Conservation (phyloP, 2,329 filamentous ascomycete species). For the Aspergillus sp. region DNA sequence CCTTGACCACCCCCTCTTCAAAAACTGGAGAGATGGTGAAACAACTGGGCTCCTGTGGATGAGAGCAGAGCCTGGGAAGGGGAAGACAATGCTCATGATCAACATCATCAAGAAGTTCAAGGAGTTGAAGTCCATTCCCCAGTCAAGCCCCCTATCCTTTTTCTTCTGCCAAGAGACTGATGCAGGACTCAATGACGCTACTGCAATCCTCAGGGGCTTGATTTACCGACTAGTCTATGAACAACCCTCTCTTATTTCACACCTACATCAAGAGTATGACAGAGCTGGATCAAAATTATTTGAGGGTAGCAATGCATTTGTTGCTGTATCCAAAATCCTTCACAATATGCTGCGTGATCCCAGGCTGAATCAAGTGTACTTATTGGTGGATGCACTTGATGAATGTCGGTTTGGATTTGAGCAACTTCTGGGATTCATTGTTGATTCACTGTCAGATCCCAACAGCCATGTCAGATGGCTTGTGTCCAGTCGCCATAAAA, state of each 20-base stretch:
- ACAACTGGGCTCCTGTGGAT: too few species aligned
- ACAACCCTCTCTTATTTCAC: conserved; percentile 2
- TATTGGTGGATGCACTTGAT: conserved; percentile 4
- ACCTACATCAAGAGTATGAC: conserved; percentile 2
- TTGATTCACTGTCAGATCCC: too few species aligned
- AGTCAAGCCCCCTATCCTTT: conserved; percentile 7
- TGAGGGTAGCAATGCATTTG: conserved; percentile 2
- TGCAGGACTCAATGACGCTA: neutral
- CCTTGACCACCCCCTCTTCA: neutral
- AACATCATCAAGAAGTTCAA: conserved; percentile 11
- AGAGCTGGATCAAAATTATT: conserved; percentile 2
- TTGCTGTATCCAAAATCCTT: conserved; percentile 1
- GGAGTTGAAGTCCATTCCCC: neutral
- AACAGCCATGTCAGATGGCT: conserved; percentile 7
- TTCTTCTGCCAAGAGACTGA: conserved; percentile 30
- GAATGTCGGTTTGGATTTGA: conserved; percentile 1
- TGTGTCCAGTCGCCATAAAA: conserved; percentile 2
- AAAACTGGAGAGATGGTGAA: neutral
- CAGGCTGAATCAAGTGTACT: neutral
- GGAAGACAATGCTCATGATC: conserved; percentile 14
- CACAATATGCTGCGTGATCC: conserved; percentile 1
- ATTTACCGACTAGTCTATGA: too few species aligned
- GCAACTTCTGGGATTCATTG: conserved; percentile 1
- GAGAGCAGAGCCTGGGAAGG: conserved; percentile 11
- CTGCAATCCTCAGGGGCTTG: conserved; percentile 1